A percentile compares a stretch with the other conserved stretches of the same genome.
phyloP scores from a whole-genome alignment of 768 basidiomycete species.

The Boletus rubropictus region DNA sequence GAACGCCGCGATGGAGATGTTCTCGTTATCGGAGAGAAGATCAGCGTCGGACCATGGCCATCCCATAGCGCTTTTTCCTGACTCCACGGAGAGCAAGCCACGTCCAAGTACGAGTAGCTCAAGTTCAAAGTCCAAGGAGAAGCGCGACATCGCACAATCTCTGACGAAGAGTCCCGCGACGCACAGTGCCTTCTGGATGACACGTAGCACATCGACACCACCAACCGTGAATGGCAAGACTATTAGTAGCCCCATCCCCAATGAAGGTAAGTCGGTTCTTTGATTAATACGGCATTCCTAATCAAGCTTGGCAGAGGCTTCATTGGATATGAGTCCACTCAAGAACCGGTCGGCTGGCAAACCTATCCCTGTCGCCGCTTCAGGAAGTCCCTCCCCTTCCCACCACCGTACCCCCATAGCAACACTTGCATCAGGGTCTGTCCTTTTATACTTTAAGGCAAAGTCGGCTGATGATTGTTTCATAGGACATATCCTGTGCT shows the following conservation, averaged over 20 bases:
- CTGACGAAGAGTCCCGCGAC: constrained; percentile 40
- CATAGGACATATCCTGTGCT: constrained; percentile 69
- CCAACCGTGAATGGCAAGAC: constrained; percentile 54
- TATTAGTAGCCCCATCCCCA: constrained; percentile 65
- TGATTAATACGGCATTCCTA: not conserved
- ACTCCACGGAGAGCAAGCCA: constrained; percentile 21
- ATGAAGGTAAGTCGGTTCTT: constrained; percentile 47
- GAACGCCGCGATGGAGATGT: constrained; percentile 63
- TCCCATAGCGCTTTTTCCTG: constrained; percentile 14
- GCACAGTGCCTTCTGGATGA: constrained; percentile 30
- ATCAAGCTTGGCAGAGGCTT: constrained; percentile 44
- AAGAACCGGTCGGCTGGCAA: constrained; percentile 55
- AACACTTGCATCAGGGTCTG: constrained; percentile 64
- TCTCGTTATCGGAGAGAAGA: constrained; percentile 34
- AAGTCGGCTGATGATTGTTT: constrained; percentile 9
- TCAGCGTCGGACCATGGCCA: constrained; percentile 27
- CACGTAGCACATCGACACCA: constrained; percentile 33
- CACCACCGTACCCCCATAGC: constrained; percentile 29
- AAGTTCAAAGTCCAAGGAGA: constrained; percentile 25
- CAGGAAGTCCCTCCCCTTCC: constrained; percentile 21
- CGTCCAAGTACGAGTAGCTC: constrained; percentile 31
- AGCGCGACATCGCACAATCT: constrained; percentile 35
- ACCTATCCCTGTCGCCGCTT: constrained; percentile 55
- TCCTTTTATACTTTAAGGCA: constrained; percentile 1
- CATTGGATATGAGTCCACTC: constrained; percentile 68